Evolutionary conservation across 2,329 filamentous ascomycete species (phyloP).

Genomic region (Didymella sp.): DNA sequence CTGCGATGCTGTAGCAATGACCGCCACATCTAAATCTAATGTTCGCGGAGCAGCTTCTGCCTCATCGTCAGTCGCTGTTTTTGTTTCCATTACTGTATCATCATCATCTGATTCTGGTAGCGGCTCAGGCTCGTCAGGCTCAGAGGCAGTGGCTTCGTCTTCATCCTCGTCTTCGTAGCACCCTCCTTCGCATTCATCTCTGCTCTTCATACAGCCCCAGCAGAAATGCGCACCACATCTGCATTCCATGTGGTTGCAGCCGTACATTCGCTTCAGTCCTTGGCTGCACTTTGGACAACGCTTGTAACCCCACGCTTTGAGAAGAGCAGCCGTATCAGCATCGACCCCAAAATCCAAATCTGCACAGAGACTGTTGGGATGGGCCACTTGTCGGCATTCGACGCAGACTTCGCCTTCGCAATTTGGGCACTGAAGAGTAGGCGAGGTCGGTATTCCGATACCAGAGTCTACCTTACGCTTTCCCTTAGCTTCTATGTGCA

Average conservation of each 20-base stretch:
- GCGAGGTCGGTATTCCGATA: constrained; percentile 30
- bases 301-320: constrained; percentile 57
- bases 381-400: constrained; percentile 53
- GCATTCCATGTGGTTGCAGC: constrained; percentile 59
- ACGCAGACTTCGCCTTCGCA: constrained; percentile 55
- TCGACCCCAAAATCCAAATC: constrained; percentile 43
- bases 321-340: constrained; percentile 46
- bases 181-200: constrained; percentile 41
- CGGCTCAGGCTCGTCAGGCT: constrained; percentile 32
- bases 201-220: constrained; percentile 52
- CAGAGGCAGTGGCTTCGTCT: constrained; percentile 34
- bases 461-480: constrained; percentile 38
- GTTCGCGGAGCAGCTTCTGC: background rate
- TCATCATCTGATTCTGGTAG: constrained; percentile 3
- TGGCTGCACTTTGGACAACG: constrained; percentile 58
- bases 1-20: constrained; percentile 2
- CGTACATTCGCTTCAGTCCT: constrained; percentile 58
- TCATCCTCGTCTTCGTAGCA: constrained; percentile 32
- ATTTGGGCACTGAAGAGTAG: constrained; percentile 52
- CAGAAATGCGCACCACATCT: constrained; percentile 60
- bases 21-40: background rate
- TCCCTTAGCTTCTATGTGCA: constrained; percentile 15
- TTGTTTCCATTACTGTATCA: background rate
- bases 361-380: constrained; percentile 48
- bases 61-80: background rate